Evolutionary conservation across 1,284 basidiomycete species (phyloP), one percentile per base, ranked within the genome.

Genomic region (Irpex lacteus): DNA sequence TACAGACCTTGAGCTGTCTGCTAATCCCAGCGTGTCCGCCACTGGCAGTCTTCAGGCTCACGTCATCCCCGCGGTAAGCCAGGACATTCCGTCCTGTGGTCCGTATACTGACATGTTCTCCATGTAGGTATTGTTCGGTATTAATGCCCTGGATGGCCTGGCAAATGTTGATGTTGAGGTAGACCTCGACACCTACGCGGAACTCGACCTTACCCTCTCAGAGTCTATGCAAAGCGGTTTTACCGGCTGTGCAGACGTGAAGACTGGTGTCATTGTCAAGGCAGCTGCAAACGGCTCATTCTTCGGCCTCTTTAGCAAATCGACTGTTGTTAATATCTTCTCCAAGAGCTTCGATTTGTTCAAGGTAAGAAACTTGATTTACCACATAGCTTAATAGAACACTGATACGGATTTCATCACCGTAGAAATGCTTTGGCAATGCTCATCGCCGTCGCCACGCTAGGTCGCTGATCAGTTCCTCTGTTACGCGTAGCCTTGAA

Each of bases 11-110:
- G 72, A 76, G 64, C 74, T 85, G 38, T 78, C 78, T 13, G 78
- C 77, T 26, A 75, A 70, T 60, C 80, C 81, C 1, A 75, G 73
- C 21, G 74, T 80, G 47, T 72, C 71, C 5, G 75, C 79, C 11
- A 77, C 73, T 0, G 83, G 81, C 7, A 76, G 72, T 3, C 63
- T 85, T 50, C 70, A 72, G 26, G 82, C 80, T 4, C 82, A 85
- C 68, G 70, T 85, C 53, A 84, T 83, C 61, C 85, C 85, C 2
- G 75, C 75, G 6, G 73, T 75, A 63, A 49, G 70, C 32, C 34
- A 26, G 26, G 50, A 40, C 34, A 32, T 15, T 44, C 40, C 8
- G 11, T 53, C 18, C 9, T 36, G 36, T 19, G 36, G 40, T 19
- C 7, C n/a, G 7, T 59, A 21, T n/a, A 7, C 19, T 13, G 15